A percentile compares a stretch with the other conserved stretches of the same genome.
These are phyloP conservation scores for Aspergillus avenaceus DNA, from an alignment of 495 filamentous ascomycete species.

Conservation along the genomic window DNA sequence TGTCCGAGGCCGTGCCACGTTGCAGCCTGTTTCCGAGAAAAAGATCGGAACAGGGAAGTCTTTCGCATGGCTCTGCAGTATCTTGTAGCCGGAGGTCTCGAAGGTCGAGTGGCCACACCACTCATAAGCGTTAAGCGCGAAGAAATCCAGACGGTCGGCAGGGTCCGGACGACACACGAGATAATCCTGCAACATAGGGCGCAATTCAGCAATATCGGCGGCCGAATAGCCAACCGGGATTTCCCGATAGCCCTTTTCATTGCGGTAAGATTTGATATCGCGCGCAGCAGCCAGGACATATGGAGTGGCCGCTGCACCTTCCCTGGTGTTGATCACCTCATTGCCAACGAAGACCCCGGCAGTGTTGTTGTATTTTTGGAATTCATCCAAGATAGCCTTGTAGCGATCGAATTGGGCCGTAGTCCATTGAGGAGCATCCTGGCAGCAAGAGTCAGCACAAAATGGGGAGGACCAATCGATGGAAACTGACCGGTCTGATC, in stretches of 20 bases:
- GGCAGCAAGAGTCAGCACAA: slow-evolving; percentile 1
- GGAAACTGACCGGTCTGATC: slow-evolving; percentile 63
- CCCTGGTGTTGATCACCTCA: slow-evolving; percentile 61
- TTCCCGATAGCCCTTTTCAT: slow-evolving; percentile 71
- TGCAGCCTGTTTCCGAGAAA: slow-evolving; percentile 82
- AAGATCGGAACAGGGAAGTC: slow-evolving; percentile 75
- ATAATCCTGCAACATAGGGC: slow-evolving; percentile 87
- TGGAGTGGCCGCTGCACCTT: slow-evolving; percentile 64
- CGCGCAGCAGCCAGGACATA: slow-evolving; percentile 77
- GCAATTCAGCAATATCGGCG: slow-evolving; percentile 76
- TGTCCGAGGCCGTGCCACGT: slow-evolving; percentile 57
- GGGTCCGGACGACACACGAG: slow-evolving; percentile 68
- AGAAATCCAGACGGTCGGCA: slow-evolving; percentile 77
- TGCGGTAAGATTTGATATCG: slow-evolving; percentile 78
- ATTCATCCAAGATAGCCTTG: slow-evolving; percentile 70
- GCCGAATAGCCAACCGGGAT: slow-evolving; percentile 87
- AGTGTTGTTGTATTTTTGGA: slow-evolving; percentile 73
- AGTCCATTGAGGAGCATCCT: slow-evolving; percentile 59
- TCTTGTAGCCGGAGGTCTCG: slow-evolving; percentile 62
- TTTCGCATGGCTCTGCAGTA: slow-evolving; percentile 55
- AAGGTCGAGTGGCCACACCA: slow-evolving; percentile 75
- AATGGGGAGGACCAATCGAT: neutral
- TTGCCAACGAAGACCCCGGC: slow-evolving; percentile 85
- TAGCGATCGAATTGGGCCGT: slow-evolving; percentile 62
- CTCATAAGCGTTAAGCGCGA: slow-evolving; percentile 79